These are phyloP conservation scores for Yamadazyma songkhlaensis DNA, from an alignment of 1,139 yeast genomes.

Conservation along the genomic window DNA sequence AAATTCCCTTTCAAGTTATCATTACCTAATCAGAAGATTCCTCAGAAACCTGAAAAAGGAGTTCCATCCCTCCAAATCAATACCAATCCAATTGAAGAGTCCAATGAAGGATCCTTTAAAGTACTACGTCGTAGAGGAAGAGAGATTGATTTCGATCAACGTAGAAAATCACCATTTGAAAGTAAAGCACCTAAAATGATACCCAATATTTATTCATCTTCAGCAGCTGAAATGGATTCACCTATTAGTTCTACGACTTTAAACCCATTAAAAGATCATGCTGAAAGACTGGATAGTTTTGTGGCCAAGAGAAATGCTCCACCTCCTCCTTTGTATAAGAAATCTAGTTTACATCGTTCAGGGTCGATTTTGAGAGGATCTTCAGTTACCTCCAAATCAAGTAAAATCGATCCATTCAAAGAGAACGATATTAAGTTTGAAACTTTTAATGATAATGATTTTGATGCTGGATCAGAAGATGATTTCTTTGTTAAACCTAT, in stretches of 20 bases:
- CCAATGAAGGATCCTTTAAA: conserved; percentile 43
- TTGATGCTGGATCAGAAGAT: conserved; percentile 43
- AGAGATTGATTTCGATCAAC: conserved; percentile 80
- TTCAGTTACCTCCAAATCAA: conserved; percentile 11
- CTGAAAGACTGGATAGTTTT: conserved; percentile 23
- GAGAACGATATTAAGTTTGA: conserved; percentile 72
- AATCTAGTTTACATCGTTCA: conserved; percentile 12
- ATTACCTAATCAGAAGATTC: conserved; percentile 18
- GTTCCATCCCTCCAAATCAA: conserved; percentile 29
- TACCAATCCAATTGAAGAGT: conserved; percentile 14
- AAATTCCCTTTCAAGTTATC: conserved; percentile 21
- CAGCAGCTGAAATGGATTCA: conserved; percentile 34
- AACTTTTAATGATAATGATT: conserved; percentile 54
- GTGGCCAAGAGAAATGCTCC: conserved; percentile 75
- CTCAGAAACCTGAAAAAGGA: conserved; percentile 11
- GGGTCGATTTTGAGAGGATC: conserved; percentile 11
- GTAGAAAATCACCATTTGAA: conserved; percentile 73
- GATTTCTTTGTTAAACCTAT: conserved; percentile 63
- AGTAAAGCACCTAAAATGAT: conserved; percentile 41
- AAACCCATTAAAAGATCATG: conserved; percentile 28
- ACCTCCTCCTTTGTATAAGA: conserved; percentile 53
- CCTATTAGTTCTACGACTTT: conserved; percentile 42
- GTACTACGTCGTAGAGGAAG: conserved; percentile 63
- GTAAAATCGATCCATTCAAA: conserved; percentile 48
- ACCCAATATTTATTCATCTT: conserved; percentile 43